phyloP scores from a whole-genome alignment of 2,329 filamentous ascomycete species.

The Alternaria infectoria region DNA sequence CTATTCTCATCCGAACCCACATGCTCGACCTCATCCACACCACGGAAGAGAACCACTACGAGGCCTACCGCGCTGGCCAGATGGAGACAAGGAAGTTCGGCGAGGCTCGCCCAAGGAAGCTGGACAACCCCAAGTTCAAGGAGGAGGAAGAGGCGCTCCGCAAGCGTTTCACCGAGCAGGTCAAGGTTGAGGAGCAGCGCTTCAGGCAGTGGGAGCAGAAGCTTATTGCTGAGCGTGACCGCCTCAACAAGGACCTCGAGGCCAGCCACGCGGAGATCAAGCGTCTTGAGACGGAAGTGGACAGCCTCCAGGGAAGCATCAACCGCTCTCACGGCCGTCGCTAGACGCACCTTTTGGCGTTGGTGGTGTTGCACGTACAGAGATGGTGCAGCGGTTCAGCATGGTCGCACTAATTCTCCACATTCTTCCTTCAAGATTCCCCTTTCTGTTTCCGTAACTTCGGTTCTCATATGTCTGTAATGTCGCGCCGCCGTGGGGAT shows the following conservation, averaged over 20 bases:
- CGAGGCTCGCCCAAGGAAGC: constrained; percentile 93
- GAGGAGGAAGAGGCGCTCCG: constrained; percentile 98
- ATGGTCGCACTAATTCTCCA: constrained; percentile 11
- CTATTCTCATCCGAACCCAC: constrained; percentile 97
- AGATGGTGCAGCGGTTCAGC: constrained; percentile 12
- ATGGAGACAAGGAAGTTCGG: constrained; percentile 99
- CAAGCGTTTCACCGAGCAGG: constrained; percentile 99
- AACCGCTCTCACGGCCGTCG: constrained; percentile 92
- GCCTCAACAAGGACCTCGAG: constrained; percentile 99
- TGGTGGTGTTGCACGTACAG: constrained; percentile 13
- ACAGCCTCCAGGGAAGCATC: constrained; percentile 87
- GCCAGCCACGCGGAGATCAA: constrained; percentile 92
- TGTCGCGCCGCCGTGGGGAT: constrained; percentile 41
- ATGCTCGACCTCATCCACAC: constrained; percentile 99
- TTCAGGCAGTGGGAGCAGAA: constrained; percentile 99
- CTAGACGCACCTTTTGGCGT: constrained; percentile 55
- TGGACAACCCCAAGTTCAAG: constrained; percentile 99
- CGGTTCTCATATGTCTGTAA: constrained; percentile 50
- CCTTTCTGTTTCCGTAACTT: constrained; percentile 39
- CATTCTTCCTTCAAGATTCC: constrained; percentile 49
- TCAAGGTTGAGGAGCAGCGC: constrained; percentile 99
- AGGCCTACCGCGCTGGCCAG: constrained; percentile 97
- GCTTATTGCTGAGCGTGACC: constrained; percentile 97
- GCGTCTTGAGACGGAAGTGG: constrained; percentile 88
- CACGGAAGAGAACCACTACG: constrained; percentile 98